phyloP scores from a whole-genome alignment of 257 asterid species.

The Anisodus tanguticus region DNA sequence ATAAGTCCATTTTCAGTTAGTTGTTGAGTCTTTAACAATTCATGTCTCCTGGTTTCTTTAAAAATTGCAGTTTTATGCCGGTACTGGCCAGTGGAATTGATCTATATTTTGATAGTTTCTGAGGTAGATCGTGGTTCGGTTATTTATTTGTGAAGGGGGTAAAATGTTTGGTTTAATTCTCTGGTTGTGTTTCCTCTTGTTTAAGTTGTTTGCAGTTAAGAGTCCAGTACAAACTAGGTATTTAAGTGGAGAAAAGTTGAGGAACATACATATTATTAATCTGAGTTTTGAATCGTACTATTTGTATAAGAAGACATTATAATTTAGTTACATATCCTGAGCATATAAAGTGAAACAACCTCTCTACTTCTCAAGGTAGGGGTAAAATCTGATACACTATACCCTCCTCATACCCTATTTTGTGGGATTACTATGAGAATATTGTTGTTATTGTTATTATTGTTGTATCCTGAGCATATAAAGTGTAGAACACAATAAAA shows the following conservation, averaged over 20 bases:
- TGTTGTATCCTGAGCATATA: too few relatives aligned
- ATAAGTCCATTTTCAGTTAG: conserved; percentile 16
- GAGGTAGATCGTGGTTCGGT: background rate
- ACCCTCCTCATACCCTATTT: too few relatives aligned
- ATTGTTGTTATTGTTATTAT: too few relatives aligned
- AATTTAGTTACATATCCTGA: background rate
- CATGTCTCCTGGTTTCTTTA: background rate
- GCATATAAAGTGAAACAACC: background rate
- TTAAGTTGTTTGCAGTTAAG: background rate
- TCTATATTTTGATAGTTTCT: background rate
- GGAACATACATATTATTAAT: background rate
- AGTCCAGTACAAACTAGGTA: background rate
- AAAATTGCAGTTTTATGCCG: background rate
- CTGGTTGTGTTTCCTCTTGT: background rate
- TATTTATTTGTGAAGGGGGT: background rate
- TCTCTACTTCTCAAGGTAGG: too few relatives aligned
- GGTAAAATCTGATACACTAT: too few relatives aligned
- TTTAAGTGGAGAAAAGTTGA: background rate
- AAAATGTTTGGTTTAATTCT: background rate
- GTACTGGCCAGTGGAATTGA: background rate
- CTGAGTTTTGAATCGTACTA: background rate
- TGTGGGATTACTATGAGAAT: too few relatives aligned
- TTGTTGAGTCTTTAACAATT: background rate
- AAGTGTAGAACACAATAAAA: too few relatives aligned
- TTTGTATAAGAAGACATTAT: background rate